Base-by-base conservation (phyloP, 192 early-diverging fungal species). In the Mortierella alpina region DNA sequence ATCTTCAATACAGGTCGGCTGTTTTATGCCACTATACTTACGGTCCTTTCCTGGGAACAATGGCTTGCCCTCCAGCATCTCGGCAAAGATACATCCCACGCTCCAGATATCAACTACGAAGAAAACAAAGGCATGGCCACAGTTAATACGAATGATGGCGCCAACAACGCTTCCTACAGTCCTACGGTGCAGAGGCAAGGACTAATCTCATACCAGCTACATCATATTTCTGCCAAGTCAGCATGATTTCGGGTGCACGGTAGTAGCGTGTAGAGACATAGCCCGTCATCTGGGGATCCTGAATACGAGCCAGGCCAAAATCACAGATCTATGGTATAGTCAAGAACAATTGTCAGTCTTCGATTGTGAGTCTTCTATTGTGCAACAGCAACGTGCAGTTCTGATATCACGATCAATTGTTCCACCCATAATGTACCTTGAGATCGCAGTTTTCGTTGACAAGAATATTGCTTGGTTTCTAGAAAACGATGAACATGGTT, bases 201-300 rank as follows among this genome's bases (percentile, higher is more conserved):
- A 20, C 60, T 44, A 5, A 42, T n/a, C 17, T 4, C 56, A 23
- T 82, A 86, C 85, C 84, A 41, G 95, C 96, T 49, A 97, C 93
- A 66, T 97, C 96, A 84, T 99, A 99, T 73, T 95, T 96, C 83
- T 98, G 96, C 94, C 96, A 97, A 50, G 96, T 96, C 48, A 99
- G 84, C 97, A 99, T 99, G 80, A 99, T 98, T 70, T 99, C 97
- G 44, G 97, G 97, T 11, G 97, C 96, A 67, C 97, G 92, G 75
- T 99, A 99, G 86, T 98, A 98, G 48, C 97, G 96, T 95, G 97
- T 98, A 9, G 96, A 96, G 20, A 98, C 97, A 84, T 99, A 99
- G 39, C 96, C 96, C 22, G 96, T 98, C 96, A 98, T 98, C 81
- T 96, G 94, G 68, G 93, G 92, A 70, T 97, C 96, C 69, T 96